Base-by-base conservation (phyloP, 1,284 basidiomycete genomes). In the Cerioporus squamosus region DNA sequence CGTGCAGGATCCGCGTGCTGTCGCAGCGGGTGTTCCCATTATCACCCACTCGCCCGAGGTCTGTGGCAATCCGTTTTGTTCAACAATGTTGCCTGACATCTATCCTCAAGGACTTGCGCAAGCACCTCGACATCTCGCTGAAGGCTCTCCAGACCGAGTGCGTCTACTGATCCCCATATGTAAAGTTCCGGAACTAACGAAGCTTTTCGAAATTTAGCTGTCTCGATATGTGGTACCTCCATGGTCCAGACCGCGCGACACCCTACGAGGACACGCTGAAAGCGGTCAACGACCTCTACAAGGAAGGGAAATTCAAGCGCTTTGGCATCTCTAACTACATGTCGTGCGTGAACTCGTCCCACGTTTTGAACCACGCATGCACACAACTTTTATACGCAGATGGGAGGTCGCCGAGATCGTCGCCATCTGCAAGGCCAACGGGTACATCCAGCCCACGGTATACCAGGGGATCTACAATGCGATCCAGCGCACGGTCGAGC, bases 381-480 rank as follows among this genome's bases (percentile, higher is more conserved):
- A 20, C 8, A 36, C 14, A n/a, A 10, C 10, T 29, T 29, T 7
- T n/a, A n/a, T 2, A 29, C 18, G 24, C 49, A 75, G 75, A 1
- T 78, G 82, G 79, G 86, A 90, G 66, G 88, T 91, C 1, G 85
- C 87, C 2, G 79, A 87, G 68, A 84, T 90, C 5, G 79, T 85
- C 20, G 69, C 66, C 2, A 82, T 88, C 56, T 85, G 83, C 72
- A 77, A 76, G 44, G 69, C 74, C 7, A 80, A 85, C 55, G 81
- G 79, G 1, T 89, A 79, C 64, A 78, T 89, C 59, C 78, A 82
- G 68, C 89, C 90, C 1, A 83, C 83, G 0, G 85, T 80, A 0
- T 91, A 91, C 68, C 88, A 92, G 70, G 88, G 87, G 3, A 76
- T 83, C 55, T 85, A 84, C 67, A 85, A 83, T 60, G 81, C 80